A percentile compares a stretch with the other conserved stretches of the same genome.
These are phyloP conservation scores for Trichophyton schoenleinii DNA, from an alignment of 2,329 filamentous ascomycete genomes.

Conservation along the genomic window DNA sequence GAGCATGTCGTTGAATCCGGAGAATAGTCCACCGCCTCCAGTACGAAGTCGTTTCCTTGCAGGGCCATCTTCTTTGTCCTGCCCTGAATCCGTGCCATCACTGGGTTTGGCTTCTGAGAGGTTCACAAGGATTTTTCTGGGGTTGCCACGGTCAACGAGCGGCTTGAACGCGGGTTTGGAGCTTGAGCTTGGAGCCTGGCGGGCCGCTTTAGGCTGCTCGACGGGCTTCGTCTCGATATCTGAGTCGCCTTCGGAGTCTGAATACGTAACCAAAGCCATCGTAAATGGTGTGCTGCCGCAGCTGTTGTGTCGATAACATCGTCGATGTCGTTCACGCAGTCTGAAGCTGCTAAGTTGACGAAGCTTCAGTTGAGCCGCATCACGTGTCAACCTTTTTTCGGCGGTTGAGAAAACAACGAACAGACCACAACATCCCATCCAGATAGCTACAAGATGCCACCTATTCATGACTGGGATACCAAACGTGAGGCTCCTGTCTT, in stretches of 20 bases:
- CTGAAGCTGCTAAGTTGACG: too few species aligned
- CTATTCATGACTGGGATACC: background rate
- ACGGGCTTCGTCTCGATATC: slow-evolving; percentile 24
- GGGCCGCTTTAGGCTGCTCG: slow-evolving; percentile 7
- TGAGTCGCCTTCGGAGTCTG: slow-evolving; percentile 56
- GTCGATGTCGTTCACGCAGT: background rate
- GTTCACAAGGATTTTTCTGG: slow-evolving; percentile 65
- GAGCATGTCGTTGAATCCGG: slow-evolving; percentile 74
- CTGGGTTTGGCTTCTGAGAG: slow-evolving; percentile 46
- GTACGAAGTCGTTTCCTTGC: slow-evolving; percentile 7
- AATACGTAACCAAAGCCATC: slow-evolving; percentile 75
- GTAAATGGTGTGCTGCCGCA: background rate
- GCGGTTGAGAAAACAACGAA: too few species aligned
- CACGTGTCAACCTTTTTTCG: background rate
- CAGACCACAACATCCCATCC: background rate
- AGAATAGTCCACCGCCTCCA: slow-evolving; percentile 47
- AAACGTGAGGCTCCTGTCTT: background rate
- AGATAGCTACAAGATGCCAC: background rate
- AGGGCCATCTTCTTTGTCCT: slow-evolving; percentile 16
- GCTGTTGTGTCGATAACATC: background rate
- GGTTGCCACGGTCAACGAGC: slow-evolving; percentile 67
- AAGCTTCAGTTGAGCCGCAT: background rate
- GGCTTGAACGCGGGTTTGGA: slow-evolving; percentile 49
- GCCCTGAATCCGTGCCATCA: slow-evolving; percentile 26
- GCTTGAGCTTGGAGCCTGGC: slow-evolving; percentile 5